Conservation (phyloP, 805 yeast species). For the Lipomyces japonicus region DNA sequence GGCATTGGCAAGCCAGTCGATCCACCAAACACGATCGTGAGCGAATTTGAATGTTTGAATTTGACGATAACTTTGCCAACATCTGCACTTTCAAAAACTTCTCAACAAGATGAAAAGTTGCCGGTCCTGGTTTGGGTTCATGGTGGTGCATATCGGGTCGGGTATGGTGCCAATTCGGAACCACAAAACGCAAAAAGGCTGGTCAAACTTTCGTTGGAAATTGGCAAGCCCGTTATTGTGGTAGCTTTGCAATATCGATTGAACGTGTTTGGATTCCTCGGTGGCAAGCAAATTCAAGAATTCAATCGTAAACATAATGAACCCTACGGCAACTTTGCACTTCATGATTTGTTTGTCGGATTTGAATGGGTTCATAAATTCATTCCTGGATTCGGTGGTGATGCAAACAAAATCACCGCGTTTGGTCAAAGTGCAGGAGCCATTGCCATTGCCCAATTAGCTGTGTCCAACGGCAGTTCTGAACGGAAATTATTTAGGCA, state of each 20-base stretch:
- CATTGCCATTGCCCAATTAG: not conserved
- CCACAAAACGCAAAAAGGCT: not conserved
- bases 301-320: not conserved
- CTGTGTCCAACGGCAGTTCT: not conserved
- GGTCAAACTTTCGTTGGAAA: not conserved
- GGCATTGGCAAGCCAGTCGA: not conserved
- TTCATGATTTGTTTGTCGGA: not conserved
- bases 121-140: conserved; percentile 37
- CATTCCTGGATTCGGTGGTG: conserved; percentile 44
- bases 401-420: conserved; percentile 40
- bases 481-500: not conserved
- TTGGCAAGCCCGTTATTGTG: not conserved
- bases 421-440: conserved; percentile 44
- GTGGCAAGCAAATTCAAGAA: not conserved
- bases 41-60: conserved; percentile 17
- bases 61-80: conserved; percentile 14
- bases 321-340: not conserved
- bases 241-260: not conserved
- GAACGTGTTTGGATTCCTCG: not conserved
- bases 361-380: conserved; percentile 43
- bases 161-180: conserved; percentile 28
- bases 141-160: conserved; percentile 46
- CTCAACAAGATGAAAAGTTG: not conserved
- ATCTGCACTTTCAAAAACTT: not conserved
- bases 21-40: not conserved